Evolutionary conservation across 169 alveolate species (phyloP), one percentile per base, ranked within the genome.

Genomic region (Sarcocystis neurona): DNA sequence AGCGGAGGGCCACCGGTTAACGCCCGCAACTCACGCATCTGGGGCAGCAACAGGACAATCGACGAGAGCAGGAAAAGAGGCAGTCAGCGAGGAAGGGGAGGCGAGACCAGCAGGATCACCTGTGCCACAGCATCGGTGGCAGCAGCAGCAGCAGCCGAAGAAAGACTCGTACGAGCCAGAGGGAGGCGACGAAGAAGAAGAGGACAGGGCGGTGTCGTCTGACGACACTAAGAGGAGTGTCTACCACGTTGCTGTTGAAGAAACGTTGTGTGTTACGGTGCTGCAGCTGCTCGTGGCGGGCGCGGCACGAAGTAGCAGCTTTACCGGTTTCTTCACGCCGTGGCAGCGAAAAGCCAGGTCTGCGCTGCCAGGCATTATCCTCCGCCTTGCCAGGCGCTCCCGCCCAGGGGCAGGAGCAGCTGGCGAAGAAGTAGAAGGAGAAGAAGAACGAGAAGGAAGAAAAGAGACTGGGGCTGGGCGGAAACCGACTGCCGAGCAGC

Each of bases 311-410:
- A n/a, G n/a, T n/a, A n/a, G n/a, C 56, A 53, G 6, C 47, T 39
- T 72, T n/a, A n/a, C n/a, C n/a, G n/a, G n/a, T n/a, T n/a, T n/a
- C n/a, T n/a, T n/a, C n/a, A n/a, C 82, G 37, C 82, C 37, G 32
- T 72, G 34, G 20, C 23, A 30, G 0, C 56, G 53, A 34, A 72
- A 43, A 56, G 82, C 82, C 2, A 47, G 18, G 2, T 5, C 2
- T 0, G 82, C 82, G 32, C 20, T 72, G 15, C 82, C 82, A 8
- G 82, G 56, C 4, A 56, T 72, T 32, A 6, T 72, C 32, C 32
- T 72, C 12, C 56, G 34, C 6, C 82, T 72, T 37, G 82, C 82
- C 48, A 27, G 82, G 5, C 58, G 56, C 32, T 72, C 82, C 6
- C 39, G 32, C 34, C 56, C 53, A 0, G 53, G 1, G 56, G 82